These are phyloP conservation scores for Brassica cretica DNA, from an alignment of 345 rosid species.

Conservation along the genomic window DNA sequence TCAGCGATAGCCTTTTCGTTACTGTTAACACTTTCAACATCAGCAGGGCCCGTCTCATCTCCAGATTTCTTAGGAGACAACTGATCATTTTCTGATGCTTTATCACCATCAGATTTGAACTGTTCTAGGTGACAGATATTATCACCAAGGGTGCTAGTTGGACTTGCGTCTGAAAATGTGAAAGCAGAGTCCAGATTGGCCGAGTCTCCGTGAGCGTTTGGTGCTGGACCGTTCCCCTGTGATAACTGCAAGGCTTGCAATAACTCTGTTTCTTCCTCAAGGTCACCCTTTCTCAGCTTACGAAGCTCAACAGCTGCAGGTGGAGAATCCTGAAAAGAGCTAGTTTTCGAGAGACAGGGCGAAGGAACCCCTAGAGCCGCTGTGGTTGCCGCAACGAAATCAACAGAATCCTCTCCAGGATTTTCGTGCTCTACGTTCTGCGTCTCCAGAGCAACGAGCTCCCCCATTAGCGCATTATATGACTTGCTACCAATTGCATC, in stretches of 20 bases:
- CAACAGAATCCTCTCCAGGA: conserved; percentile 69
- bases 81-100: conserved; percentile 39
- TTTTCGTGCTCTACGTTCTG: conserved; percentile 47
- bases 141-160: conserved; percentile 31
- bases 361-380: conserved; percentile 96
- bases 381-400: conserved; percentile 97
- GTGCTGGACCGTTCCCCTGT: conserved; percentile 42
- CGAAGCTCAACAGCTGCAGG: conserved; percentile 49
- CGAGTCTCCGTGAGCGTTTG: conserved; percentile 31
- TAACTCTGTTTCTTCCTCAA: conserved; percentile 81
- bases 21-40: conserved; percentile 37
- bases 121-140: conserved; percentile 36
- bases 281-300: conserved; percentile 64
- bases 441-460: conserved; percentile 87
- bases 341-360: conserved; percentile 74
- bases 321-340: conserved; percentile 79
- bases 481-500: conserved; percentile 83
- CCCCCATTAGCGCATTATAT: conserved; percentile 81
- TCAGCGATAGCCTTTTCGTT: conserved; percentile 29
- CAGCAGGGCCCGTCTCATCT: conserved; percentile 28
- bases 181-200: conserved; percentile 37
- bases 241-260: conserved; percentile 71
- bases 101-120: conserved; percentile 41
- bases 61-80: conserved; percentile 36
- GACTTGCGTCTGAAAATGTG: conserved; percentile 44